Conservation (phyloP, 2,329 filamentous ascomycete species). For the Fusarium continuum region DNA sequence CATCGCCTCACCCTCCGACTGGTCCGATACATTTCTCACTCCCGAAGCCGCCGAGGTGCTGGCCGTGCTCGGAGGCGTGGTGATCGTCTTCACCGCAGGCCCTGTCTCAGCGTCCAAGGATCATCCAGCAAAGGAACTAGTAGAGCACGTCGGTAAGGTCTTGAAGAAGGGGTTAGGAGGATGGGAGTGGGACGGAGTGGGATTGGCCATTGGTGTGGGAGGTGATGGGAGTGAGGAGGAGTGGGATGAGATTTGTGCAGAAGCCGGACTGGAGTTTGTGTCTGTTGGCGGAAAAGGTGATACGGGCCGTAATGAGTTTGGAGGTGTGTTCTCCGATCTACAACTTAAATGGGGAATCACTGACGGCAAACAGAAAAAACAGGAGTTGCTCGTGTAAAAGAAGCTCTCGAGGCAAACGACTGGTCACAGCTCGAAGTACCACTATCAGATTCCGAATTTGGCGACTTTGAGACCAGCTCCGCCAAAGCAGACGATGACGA, state of each 20-base stretch:
- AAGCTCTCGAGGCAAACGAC: slow-evolving; percentile 73
- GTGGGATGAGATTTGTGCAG: slow-evolving; percentile 69
- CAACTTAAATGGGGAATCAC: not conserved
- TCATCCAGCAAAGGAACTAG: slow-evolving; percentile 51
- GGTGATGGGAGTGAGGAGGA: slow-evolving; percentile 59
- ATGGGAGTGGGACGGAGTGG: slow-evolving; percentile 71
- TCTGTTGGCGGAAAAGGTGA: slow-evolving; percentile 55
- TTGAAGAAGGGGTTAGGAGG: slow-evolving; percentile 66
- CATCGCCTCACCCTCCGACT: slow-evolving; percentile 60
- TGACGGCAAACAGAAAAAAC: slow-evolving; percentile 59
- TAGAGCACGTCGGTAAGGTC: slow-evolving; percentile 64
- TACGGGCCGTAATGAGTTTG: slow-evolving; percentile 63
- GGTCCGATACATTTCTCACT: slow-evolving; percentile 67
- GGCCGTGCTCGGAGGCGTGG: slow-evolving; percentile 66
- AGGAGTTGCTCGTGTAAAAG: slow-evolving; percentile 66
- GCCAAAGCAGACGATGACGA: slow-evolving; percentile 45
- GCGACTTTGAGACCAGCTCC: slow-evolving; percentile 48
- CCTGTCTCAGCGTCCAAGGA: slow-evolving; percentile 12
- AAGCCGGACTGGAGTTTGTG: slow-evolving; percentile 70
- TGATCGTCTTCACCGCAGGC: slow-evolving; percentile 53
- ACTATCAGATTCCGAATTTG: slow-evolving; percentile 44
- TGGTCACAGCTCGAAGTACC: slow-evolving; percentile 57
- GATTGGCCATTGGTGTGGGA: slow-evolving; percentile 66
- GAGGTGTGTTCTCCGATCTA: slow-evolving; percentile 54
- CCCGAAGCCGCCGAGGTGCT: slow-evolving; percentile 71